These are phyloP conservation scores for Pezicula neosporulosa DNA, from an alignment of 2,329 filamentous ascomycete genomes.

Conservation along the genomic window DNA sequence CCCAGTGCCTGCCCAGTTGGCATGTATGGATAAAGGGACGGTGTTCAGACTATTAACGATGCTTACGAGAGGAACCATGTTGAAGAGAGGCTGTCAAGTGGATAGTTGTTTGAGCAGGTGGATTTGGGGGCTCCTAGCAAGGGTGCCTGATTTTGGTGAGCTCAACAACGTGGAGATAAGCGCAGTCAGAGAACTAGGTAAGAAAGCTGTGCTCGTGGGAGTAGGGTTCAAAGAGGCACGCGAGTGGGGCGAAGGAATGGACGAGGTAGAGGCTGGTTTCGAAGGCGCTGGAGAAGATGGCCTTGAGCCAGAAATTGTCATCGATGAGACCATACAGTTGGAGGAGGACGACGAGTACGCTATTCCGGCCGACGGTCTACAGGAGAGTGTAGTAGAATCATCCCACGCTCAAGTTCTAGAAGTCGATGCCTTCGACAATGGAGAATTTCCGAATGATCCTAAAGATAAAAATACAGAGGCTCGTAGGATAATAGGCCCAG, in stretches of 20 bases:
- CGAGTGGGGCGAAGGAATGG: constrained; percentile 35
- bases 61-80: constrained; percentile 54
- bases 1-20: constrained; percentile 56
- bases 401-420: background rate
- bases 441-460: background rate
- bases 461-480: background rate
- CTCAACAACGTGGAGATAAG: constrained; percentile 73
- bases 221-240: constrained; percentile 27
- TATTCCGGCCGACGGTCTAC: too few species aligned
- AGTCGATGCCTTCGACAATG: background rate
- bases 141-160: constrained; percentile 70
- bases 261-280: constrained; percentile 44
- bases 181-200: constrained; percentile 74
- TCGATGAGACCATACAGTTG: constrained; percentile 30
- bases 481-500: background rate
- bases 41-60: constrained; percentile 65
- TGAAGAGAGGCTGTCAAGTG: constrained; percentile 56
- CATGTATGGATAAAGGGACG: constrained; percentile 62
- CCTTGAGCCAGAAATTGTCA: constrained; percentile 25
- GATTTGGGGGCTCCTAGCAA: constrained; percentile 80
- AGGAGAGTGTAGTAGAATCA: too few species aligned
- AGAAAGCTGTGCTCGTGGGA: constrained; percentile 61
- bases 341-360: constrained; percentile 18
- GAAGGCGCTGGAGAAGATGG: constrained; percentile 33
- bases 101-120: constrained; percentile 71